Conservation (phyloP, 371 early-diverging fungal genomes). For the Phascolomyces articulosus region DNA sequence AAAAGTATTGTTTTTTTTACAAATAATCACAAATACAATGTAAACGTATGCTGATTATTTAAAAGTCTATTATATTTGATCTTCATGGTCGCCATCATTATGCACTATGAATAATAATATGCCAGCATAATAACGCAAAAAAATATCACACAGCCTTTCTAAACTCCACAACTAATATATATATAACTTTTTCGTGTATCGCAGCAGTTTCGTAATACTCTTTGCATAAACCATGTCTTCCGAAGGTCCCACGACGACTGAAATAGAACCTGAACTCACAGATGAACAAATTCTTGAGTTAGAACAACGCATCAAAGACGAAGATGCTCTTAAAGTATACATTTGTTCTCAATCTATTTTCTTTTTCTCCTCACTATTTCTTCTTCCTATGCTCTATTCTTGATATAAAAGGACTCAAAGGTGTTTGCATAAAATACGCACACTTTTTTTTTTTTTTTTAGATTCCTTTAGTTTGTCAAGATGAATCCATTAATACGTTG, state of each 20-base stretch:
- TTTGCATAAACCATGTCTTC: conserved; percentile 1
- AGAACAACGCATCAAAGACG: conserved; percentile 67
- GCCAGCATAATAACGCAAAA: too few species aligned
- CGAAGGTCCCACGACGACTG: background rate
- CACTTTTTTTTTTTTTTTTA: background rate
- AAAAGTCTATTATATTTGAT: too few species aligned
- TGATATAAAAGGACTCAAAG: too few species aligned
- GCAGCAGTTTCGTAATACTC: too few species aligned
- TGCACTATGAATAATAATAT: too few species aligned
- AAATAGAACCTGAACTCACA: conserved; percentile 42
- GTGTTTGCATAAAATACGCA: background rate
- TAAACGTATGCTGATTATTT: too few species aligned
- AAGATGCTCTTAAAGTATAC: conserved; percentile 55
- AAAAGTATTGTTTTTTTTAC: too few species aligned
- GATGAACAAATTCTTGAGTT: conserved; percentile 68
- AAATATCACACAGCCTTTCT: too few species aligned
- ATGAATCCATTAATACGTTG: conserved; percentile 50
- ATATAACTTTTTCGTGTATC: background rate
- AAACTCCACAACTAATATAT: too few species aligned
- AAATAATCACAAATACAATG: too few species aligned
- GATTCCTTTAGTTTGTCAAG: conserved; percentile 62
- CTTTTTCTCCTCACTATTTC: background rate
- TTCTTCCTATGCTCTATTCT: too few species aligned
- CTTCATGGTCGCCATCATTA: too few species aligned
- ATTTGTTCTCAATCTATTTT: background rate